Percentiles rank a stretch among this genome's conserved stretches.
phyloP scores from a whole-genome alignment of 176 grass and related monocot genomes.

The Otatea glauca region DNA sequence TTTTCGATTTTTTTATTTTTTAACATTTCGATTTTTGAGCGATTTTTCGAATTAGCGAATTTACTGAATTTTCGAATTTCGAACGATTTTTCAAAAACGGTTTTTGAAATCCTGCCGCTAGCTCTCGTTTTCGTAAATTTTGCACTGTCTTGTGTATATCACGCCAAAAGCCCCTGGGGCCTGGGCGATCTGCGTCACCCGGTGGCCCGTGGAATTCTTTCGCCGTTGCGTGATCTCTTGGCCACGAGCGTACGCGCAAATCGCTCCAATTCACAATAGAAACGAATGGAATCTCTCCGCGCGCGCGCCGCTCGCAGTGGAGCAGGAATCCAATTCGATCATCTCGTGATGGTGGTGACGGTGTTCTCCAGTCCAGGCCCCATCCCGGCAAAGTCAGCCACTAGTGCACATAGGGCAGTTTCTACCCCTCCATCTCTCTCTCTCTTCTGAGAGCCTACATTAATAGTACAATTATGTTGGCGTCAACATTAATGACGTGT shows the following conservation, averaged over 20 bases:
- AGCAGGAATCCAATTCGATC: slow-evolving; percentile 24
- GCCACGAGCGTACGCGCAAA: background rate
- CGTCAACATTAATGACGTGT: background rate
- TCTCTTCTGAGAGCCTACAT: too few relatives aligned
- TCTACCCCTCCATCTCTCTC: background rate
- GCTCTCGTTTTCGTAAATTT: background rate
- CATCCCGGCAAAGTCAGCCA: background rate
- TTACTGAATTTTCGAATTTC: too few relatives aligned
- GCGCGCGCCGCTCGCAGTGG: background rate
- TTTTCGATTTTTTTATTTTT: too few relatives aligned
- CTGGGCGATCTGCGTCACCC: background rate
- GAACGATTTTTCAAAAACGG: too few relatives aligned
- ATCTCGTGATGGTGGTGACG: background rate
- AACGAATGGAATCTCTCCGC: slow-evolving; percentile 15
- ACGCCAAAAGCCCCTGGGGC: background rate
- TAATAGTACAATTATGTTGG: background rate
- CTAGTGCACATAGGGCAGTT: background rate
- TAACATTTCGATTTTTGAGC: too few relatives aligned
- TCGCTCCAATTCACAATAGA: background rate
- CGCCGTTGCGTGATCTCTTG: background rate
- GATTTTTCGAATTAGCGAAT: too few relatives aligned
- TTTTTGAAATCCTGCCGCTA: too few relatives aligned
- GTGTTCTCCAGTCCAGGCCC: background rate
- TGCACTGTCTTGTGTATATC: background rate
- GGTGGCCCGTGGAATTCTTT: background rate